A percentile compares a stretch with the other conserved stretches of the same genome.
Evolutionary conservation across 2,329 filamentous ascomycete species (phyloP).

Genomic region (Aspergillus quadricinctus): DNA sequence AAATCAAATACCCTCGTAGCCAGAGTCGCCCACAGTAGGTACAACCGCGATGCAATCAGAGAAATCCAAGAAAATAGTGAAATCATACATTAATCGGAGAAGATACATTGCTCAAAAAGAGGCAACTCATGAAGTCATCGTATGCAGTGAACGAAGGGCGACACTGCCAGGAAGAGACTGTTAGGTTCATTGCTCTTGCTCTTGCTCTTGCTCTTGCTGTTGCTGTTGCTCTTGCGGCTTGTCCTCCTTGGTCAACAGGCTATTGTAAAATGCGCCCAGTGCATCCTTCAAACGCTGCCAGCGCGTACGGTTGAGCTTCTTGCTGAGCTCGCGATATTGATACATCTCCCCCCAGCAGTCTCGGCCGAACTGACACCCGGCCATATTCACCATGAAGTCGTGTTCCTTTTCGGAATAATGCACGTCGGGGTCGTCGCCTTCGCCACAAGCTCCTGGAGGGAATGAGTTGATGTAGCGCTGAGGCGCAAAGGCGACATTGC

Average conservation of each 20-base stretch:
- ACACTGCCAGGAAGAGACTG: background rate
- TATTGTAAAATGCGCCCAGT: slow-evolving; percentile 17
- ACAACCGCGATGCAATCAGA: background rate
- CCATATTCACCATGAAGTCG: slow-evolving; percentile 98
- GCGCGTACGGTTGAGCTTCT: slow-evolving; percentile 74
- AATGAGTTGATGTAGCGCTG: slow-evolving; percentile 95
- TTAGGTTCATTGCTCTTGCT: background rate
- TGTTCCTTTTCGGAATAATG: slow-evolving; percentile 83
- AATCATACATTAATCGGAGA: background rate
- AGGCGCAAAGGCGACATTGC: slow-evolving; percentile 81
- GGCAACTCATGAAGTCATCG: background rate
- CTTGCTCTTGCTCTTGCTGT: background rate
- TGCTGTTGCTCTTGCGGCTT: slow-evolving; percentile 1
- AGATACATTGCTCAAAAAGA: background rate
- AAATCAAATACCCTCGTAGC: background rate
- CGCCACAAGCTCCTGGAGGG: slow-evolving; percentile 78
- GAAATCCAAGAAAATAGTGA: background rate
- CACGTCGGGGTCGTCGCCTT: slow-evolving; percentile 58
- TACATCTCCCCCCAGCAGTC: slow-evolving; percentile 99
- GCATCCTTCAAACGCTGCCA: slow-evolving; percentile 62
- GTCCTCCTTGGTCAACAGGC: slow-evolving; percentile 15
- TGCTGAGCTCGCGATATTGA: slow-evolving; percentile 85
- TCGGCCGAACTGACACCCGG: slow-evolving; percentile 91
- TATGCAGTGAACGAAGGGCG: background rate
- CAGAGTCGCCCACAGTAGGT: background rate